Base-by-base conservation (phyloP, 305 asterid species). In the Nicotiana rustica region DNA sequence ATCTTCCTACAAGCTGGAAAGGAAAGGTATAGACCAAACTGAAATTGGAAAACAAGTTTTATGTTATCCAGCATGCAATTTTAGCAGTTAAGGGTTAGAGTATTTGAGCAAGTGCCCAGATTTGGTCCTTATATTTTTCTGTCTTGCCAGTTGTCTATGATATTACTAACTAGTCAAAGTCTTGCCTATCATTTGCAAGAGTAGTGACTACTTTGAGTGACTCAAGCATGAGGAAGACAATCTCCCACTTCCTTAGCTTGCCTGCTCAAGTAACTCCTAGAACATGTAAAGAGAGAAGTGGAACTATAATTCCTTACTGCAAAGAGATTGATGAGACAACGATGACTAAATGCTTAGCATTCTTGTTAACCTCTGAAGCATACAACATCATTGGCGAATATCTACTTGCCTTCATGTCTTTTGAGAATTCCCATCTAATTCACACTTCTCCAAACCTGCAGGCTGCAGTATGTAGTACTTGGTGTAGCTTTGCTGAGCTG, bases 1-100 rank as follows among this genome's bases (percentile, higher is more conserved):
- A 21, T 62, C 67, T 62, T 62, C 67, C 67, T 62, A 62, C 35
- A 62, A 21, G 67, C 67, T 62, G 67, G 25, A 62, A 62, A 62
- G 35, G 67, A 21, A 62, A 10, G 35, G 35, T 62, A 21, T 21
- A 4, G 67, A 62, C 13, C 67, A 62, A 21, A 3, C 25, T 21
- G 67, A 62, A 5, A 62, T 10, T 62, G 67, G 67, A 21, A 21
- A 31, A 62, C 15, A 62, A 21, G 35, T 56, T 14, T 4, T 19
- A 19, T 9, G 17, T 4, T 21, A 10, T 21, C 7, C 17, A 62
- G 21, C 25, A 61, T 61, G 67, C 33, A 61, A 19, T 21, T 21
- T 62, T 62, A 19, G 17, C 17, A 21, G 67, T 62, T 14, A 62
- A 62, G 67, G 67, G 6, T 21, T 62, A 4, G 67, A 21, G 67